These are phyloP conservation scores for Malassezia caprae DNA, from an alignment of 1,284 basidiomycete species.

Conservation along the genomic window DNA sequence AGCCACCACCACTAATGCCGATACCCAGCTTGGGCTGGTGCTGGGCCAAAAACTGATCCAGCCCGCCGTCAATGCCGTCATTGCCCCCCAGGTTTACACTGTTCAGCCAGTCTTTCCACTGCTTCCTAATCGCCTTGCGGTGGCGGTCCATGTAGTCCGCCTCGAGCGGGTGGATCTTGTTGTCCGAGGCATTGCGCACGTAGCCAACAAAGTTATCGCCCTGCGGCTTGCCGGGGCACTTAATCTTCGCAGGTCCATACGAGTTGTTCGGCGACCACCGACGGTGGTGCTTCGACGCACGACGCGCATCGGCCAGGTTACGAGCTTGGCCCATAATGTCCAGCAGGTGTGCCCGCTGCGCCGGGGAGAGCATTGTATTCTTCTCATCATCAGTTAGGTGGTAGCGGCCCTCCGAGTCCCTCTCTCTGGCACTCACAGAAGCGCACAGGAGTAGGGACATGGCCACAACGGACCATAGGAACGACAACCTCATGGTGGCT, in stretches of 20 bases:
- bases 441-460: not conserved
- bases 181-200: constrained; percentile 27
- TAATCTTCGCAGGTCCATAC: constrained; percentile 28
- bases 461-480: not conserved
- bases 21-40: constrained; percentile 48
- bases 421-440: not conserved
- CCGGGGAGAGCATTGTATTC: not conserved
- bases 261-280: constrained; percentile 26
- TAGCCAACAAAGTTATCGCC: constrained; percentile 21
- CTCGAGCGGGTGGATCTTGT: constrained; percentile 25
- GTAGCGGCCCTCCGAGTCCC: not conserved
- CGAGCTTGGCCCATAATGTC: constrained; percentile 1
- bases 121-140: constrained; percentile 11
- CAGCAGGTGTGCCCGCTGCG: not conserved
- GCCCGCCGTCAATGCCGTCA: constrained; percentile 25
- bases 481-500: constrained; percentile 1
- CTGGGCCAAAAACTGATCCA: constrained; percentile 27
- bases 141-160: constrained; percentile 28
- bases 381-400: not conserved
- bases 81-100: constrained; percentile 21
- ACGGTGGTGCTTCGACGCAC: constrained; percentile 19
- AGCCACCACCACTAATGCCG: constrained; percentile 51
- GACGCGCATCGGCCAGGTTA: not conserved
- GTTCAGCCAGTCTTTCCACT: constrained; percentile 33
- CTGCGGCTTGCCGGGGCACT: constrained; percentile 30